Conservation (phyloP, 768 basidiomycete species). For the Leccinum pellstonianum region DNA sequence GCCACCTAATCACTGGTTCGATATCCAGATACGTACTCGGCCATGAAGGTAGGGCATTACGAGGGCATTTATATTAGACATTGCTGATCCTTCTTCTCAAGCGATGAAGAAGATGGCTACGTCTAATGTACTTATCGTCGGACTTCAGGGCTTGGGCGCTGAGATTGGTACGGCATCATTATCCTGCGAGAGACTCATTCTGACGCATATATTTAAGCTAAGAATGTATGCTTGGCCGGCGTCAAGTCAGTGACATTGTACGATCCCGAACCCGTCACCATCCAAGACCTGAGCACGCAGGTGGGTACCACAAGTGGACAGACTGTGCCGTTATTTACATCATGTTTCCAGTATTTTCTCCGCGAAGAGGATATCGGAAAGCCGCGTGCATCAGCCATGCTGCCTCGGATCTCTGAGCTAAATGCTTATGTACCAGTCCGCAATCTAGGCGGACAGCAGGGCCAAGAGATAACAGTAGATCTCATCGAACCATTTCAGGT, state of each 20-base stretch:
- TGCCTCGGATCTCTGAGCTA: slow-evolving; percentile 88
- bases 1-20: slow-evolving; percentile 14
- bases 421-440: slow-evolving; percentile 96
- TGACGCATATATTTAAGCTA: slow-evolving; percentile 49
- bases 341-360: slow-evolving; percentile 78
- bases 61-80: neutral
- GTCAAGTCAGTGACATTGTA: slow-evolving; percentile 96
- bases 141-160: slow-evolving; percentile 87
- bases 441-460: slow-evolving; percentile 73
- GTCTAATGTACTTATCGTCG: slow-evolving; percentile 93
- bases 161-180: slow-evolving; percentile 72
- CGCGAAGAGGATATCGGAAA: slow-evolving; percentile 85
- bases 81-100: slow-evolving; percentile 36
- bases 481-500: slow-evolving; percentile 89
- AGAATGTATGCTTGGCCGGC: slow-evolving; percentile 92
- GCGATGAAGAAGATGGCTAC: slow-evolving; percentile 99
- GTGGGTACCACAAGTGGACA: slow-evolving; percentile 41
- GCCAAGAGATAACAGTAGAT: slow-evolving; percentile 77
- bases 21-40: slow-evolving; percentile 84
- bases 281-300: slow-evolving; percentile 93
- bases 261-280: slow-evolving; percentile 83
- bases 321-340: slow-evolving; percentile 9
- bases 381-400: slow-evolving; percentile 80
- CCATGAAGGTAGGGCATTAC: slow-evolving; percentile 70
- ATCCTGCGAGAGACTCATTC: slow-evolving; percentile 4